Conservation (phyloP, 371 early-diverging fungal genomes). For the Gilbertella persicaria region DNA sequence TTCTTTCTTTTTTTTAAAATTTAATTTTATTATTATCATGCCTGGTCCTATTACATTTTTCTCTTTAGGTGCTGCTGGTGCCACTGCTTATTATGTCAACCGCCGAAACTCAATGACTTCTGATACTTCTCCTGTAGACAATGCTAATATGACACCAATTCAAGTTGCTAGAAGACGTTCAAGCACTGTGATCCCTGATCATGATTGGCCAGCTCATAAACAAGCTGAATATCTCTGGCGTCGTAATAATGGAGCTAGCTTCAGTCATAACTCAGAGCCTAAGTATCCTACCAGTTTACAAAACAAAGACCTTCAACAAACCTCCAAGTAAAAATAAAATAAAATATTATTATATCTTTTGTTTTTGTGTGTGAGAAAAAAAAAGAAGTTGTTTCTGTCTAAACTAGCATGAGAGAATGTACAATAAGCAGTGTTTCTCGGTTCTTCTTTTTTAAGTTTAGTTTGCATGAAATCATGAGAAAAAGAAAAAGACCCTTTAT, state of each 20-base stretch:
- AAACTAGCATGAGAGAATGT: no score
- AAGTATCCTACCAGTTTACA: conserved; percentile 25
- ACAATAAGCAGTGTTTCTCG: no score
- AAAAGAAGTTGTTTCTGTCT: no score
- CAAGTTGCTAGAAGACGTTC: conserved; percentile 39
- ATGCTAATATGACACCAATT: conserved; percentile 21
- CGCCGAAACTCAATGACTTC: conserved; percentile 21
- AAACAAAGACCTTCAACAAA: conserved; percentile 9
- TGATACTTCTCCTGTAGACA: conserved; percentile 1
- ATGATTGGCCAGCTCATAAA: conserved; percentile 30
- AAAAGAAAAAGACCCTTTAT: no score
- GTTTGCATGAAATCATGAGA: no score
- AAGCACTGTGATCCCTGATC: conserved; percentile 27
- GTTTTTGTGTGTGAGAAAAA: no score
- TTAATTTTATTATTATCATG: conserved; percentile 29
- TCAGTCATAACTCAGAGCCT: conserved; percentile 42
- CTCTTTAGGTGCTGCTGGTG: conserved; percentile 44
- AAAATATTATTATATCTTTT: no score
- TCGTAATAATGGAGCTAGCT: conserved; percentile 45
- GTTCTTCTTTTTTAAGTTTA: no score
- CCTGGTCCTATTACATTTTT: conserved; percentile 46
- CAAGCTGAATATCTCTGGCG: conserved; percentile 48
- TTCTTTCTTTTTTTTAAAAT: not conserved
- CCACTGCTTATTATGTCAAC: conserved; percentile 33
- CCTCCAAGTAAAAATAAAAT: conserved; percentile 2